Evolutionary conservation across 306 rosid species (phyloP).

Genomic region (Dalbergia cochinchinensis): DNA sequence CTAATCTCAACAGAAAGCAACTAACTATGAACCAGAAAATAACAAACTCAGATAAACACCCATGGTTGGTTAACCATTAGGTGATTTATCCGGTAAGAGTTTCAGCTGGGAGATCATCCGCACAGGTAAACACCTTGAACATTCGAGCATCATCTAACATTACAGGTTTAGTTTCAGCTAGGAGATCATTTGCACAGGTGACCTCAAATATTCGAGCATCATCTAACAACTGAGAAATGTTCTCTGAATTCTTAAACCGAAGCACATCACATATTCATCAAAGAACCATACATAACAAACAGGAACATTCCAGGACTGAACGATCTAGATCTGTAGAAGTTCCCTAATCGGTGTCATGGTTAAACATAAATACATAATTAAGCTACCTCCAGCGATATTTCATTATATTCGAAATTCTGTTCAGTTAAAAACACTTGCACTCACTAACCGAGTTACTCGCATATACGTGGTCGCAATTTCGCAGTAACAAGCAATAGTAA

Average conservation of each 20-base stretch:
- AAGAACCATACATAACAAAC: slow-evolving; percentile 8
- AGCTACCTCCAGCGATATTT: neutral
- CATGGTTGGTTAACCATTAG: no score
- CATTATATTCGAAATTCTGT: neutral
- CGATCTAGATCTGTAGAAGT: neutral
- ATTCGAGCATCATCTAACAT: slow-evolving; percentile 1
- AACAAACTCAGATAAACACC: no score
- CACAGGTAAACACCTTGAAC: slow-evolving; percentile 13
- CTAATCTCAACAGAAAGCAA: no score
- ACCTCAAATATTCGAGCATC: slow-evolving; percentile 5
- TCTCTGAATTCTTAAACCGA: slow-evolving; percentile 24
- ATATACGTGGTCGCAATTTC: slow-evolving; percentile 4
- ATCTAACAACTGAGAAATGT: neutral
- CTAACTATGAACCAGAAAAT: no score
- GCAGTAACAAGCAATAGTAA: neutral
- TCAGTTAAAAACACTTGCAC: neutral
- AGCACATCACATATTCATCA: slow-evolving; percentile 24
- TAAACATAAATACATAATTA: neutral
- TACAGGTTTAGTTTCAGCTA: slow-evolving; percentile 7
- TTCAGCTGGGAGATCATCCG: neutral
- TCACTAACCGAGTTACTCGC: neutral
- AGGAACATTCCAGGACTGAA: neutral
- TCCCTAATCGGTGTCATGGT: neutral
- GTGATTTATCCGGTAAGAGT: no score
- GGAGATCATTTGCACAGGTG: slow-evolving; percentile 20